phyloP scores from a whole-genome alignment of 257 asterid genomes.

The Penstemon davidsonii region DNA sequence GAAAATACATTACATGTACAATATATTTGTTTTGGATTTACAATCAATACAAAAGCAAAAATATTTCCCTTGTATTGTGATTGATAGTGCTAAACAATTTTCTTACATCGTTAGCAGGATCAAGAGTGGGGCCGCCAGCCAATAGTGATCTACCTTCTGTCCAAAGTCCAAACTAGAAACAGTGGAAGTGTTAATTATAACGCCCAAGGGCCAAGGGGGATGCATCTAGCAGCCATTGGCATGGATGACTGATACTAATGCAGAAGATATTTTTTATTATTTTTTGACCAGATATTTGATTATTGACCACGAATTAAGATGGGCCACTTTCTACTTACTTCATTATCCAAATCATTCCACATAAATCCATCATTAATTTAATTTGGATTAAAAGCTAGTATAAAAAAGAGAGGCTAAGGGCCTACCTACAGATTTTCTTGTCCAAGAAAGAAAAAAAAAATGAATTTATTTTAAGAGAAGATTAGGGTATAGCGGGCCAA shows the following conservation, averaged over 20 bases:
- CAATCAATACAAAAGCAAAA: too few relatives aligned
- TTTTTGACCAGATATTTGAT: background rate
- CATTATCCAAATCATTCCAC: slow-evolving; percentile 23
- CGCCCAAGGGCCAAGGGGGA: background rate
- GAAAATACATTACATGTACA: too few relatives aligned
- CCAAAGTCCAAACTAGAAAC: too few relatives aligned
- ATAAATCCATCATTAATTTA: background rate
- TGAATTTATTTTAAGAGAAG: too few relatives aligned
- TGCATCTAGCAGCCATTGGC: background rate
- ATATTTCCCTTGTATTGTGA: too few relatives aligned
- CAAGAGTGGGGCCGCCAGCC: too few relatives aligned
- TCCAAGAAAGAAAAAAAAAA: background rate
- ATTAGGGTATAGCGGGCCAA: slow-evolving; percentile 14
- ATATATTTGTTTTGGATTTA: too few relatives aligned
- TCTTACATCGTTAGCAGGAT: too few relatives aligned
- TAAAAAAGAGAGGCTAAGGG: background rate
- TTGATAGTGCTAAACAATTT: too few relatives aligned
- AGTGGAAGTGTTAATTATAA: too few relatives aligned
- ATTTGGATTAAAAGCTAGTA: background rate
- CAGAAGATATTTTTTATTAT: background rate
- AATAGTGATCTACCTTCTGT: too few relatives aligned
- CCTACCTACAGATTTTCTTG: slow-evolving; percentile 17
- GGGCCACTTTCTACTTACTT: slow-evolving; percentile 1
- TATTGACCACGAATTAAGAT: slow-evolving; percentile 19
- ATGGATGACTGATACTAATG: background rate